Base-by-base conservation (phyloP, 2,329 filamentous ascomycete genomes). In the Talaromyces marneffei region DNA sequence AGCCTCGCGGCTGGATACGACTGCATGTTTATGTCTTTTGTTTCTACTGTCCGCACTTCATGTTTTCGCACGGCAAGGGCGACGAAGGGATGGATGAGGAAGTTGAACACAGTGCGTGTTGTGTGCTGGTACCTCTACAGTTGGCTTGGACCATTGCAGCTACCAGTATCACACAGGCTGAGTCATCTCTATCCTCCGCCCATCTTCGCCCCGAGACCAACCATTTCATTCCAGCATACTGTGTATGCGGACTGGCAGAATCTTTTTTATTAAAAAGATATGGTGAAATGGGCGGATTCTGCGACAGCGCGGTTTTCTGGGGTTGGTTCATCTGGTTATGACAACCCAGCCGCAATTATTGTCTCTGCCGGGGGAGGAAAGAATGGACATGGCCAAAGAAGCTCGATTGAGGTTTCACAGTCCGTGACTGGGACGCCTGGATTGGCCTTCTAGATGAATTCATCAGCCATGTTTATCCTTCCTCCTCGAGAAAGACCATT, bases 1-100 rank as follows among this genome's bases (percentile, higher is more conserved):
- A 72, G 78, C 78, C 78, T 79, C 78, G 68, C 77, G 78, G 78
- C 78, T 71, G 74, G 75, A 76, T 75, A 75, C 72, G 73, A 75
- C 71, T 71, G 73, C 75, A 75, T 72, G 70, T 69, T 69, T 67
- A 60, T 69, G 68, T 48, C 66, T 66, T 70, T 71, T 62, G 58
- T 62, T 72, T 73, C 68, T 69, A 67, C 62, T 65, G 69, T 71
- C 70, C 66, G 42, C 44, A 37, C 18, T 59, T 31, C 18, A 9
- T 53, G 35, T 29, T 50, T 29, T 37, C 44, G 42, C 29, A 50
- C 44, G 56, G 52, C 20, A 10, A n/a, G 6, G 52, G 3, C n/a
- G 2, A 46, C 40, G 20, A 23, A 9, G 35, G 31, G 14, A 10
- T 12, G 20, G 33, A 35, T 27, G 20, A 39, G 6, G 20, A 40